A percentile compares a stretch with the other conserved stretches of the same genome.
These are phyloP conservation scores for Omphalotus guepiniiformis DNA, from an alignment of 768 basidiomycete genomes.

Conservation along the genomic window DNA sequence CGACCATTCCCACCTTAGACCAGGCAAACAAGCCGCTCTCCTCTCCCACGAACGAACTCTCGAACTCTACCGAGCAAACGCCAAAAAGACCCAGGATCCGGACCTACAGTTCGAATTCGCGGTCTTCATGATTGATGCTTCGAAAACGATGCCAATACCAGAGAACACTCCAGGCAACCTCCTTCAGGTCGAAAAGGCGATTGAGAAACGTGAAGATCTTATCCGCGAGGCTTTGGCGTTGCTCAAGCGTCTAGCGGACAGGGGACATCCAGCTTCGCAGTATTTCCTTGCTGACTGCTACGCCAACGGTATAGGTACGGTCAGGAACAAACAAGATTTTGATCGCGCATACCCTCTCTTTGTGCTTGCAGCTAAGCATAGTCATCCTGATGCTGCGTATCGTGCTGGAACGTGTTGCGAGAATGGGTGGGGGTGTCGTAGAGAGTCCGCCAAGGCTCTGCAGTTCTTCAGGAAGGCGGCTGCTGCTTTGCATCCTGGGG, in stretches of 20 bases:
- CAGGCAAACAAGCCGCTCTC: slow-evolving; percentile 88
- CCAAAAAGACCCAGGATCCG: slow-evolving; percentile 97
- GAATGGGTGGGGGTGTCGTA: slow-evolving; percentile 96
- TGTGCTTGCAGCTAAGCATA: slow-evolving; percentile 93
- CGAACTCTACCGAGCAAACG: slow-evolving; percentile 95
- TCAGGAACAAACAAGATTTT: slow-evolving; percentile 89
- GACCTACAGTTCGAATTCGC: slow-evolving; percentile 98
- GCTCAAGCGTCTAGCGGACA: slow-evolving; percentile 87
- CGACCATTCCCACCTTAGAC: slow-evolving; percentile 89
- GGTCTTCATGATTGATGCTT: slow-evolving; percentile 97
- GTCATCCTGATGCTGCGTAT: slow-evolving; percentile 93
- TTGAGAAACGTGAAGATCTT: slow-evolving; percentile 83
- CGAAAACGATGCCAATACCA: slow-evolving; percentile 83
- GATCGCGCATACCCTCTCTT: slow-evolving; percentile 96
- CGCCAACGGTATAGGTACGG: slow-evolving; percentile 95
- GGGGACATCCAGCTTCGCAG: slow-evolving; percentile 91
- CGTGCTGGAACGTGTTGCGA: slow-evolving; percentile 97
- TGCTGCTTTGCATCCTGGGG: slow-evolving; percentile 86
- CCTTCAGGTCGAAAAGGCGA: slow-evolving; percentile 74
- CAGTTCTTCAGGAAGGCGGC: slow-evolving; percentile 94
- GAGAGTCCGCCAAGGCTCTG: slow-evolving; percentile 87
- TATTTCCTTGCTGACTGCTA: slow-evolving; percentile 99
- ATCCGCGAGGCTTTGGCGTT: slow-evolving; percentile 83
- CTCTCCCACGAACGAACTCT: slow-evolving; percentile 95
- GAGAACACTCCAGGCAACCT: slow-evolving; percentile 65